Evolutionary conservation across 495 filamentous ascomycete species (phyloP), one percentile per base, ranked within the genome.

Genomic region (Apodospora peruviana): DNA sequence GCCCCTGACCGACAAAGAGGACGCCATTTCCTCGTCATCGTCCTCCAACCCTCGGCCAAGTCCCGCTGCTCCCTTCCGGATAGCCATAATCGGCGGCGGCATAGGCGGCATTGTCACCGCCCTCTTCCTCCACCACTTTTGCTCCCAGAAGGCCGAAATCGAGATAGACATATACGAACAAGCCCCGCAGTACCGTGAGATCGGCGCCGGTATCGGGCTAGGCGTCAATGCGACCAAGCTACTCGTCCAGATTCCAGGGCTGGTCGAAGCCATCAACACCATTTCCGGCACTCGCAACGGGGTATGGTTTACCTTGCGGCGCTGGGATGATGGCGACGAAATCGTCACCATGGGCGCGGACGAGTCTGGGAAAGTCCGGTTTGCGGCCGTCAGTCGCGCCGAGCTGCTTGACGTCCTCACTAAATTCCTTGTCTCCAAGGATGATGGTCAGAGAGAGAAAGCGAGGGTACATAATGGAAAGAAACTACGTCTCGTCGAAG

Each of bases 151-250:
- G 14, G 43, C 40, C 10, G 42, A 2, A 18, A 52, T 64, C 4
- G 47, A 46, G 3, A 46, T 69, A 24, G 50, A 59, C 41, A 56
- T 61, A 10, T 62, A 62, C 42, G 61, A 61, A 35, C 59, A 59
- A 51, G 53, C 67, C 12, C 35, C 54, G 4, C 27, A 57, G 37
- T 64, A 62, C 41, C 50, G 51, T 14, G 66, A 64, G 46, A 62
- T 66, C 51, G 69, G 69, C n/a, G 60, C 61, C 5, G 60, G 66
- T 10, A 53, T 67, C 1, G 74, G 73, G 17, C 61, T 72, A 19
- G 71, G 74, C 24, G 68, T 82, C 37, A 70, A 82, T 46, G 76
- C 74, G 5, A 72, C 77, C 38, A 58, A 71, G 44, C 57, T 59
- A 4, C 36, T 62, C 8, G 27, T 32, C 27, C 56, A 62, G 17